Base-by-base conservation (phyloP, 2,329 filamentous ascomycete species). In the Alternaria gaisen region DNA sequence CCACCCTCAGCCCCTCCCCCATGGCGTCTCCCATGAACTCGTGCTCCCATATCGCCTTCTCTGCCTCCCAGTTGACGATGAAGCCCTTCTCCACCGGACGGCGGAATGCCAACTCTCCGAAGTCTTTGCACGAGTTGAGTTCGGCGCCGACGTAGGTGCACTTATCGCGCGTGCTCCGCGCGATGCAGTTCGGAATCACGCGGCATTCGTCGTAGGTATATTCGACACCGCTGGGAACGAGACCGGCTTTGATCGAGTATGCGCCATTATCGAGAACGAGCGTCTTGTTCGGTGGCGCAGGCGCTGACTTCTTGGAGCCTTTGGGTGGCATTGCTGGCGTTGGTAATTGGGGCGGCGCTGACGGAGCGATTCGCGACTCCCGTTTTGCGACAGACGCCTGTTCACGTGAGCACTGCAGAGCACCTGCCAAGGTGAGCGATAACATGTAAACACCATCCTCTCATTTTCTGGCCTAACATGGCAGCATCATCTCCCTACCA, bases 11-110 rank as follows among this genome's bases (percentile, higher is more conserved):
- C 28, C 85, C 83, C n/a, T 88, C 88, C 67, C 87, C 87, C 59
- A 86, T 83, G 66, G 91, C 88, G 67, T 94, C 82, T 67, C 91
- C 88, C 70, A 97, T 90, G 73, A 98, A 91, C 61, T 94, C 90
- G 69, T 90, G 88, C 72, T 97, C 93, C 95, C 95, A 99, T 53
- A 99, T 92, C 73, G 95, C 94, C 79, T 92, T 94, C 81, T 99
- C 88, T 0, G 91, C 90, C 79, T 99, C 95, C 95, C 95, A 99
- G 75, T 94, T 97, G 63, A 98, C 94, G 51, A 98, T 85, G 74
- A 92, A 98, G 8, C 95, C 95, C 79, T 94, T 96, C 79, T 99
- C 95, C 1, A 98, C 91, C 0, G 95, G 95, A 0, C 94, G 85
- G 1, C 94, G 87, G 72, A 97, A 97, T 9, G 88, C 86, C 20